Base-by-base conservation (phyloP, 176 grass and related monocot genomes). In the Avena eriantha region DNA sequence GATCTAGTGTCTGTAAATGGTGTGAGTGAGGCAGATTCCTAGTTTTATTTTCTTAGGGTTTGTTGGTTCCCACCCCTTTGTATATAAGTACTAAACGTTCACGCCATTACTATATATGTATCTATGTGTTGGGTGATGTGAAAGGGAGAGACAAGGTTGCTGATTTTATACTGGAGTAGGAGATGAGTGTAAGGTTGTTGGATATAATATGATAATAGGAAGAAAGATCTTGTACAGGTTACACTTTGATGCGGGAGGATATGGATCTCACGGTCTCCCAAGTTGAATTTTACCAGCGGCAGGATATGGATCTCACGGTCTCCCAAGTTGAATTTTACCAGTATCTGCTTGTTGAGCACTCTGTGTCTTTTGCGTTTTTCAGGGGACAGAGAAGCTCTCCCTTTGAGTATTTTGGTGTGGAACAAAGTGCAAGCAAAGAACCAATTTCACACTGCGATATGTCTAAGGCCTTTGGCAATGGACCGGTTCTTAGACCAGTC, bases 211-310 rank as follows among this genome's bases (percentile, higher is more conserved):
- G 10, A 26, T 48, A 73, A 2, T 47, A 23, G 43, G 70, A 73
- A 26, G 70, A 73, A 12, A 73, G n/a, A 73, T 73, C 35, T 71
- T 71, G 69, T 14, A n/a, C 69, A 72, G 10, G 22, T 72, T 22
- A 46, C 69, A 72, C 68, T n/a, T 10, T 71, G 36, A 22, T 71
- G 10, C 69, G 22, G 2, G 55, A 54, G 51, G 16, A 56, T 18
- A 56, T 56, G 18, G 54, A 18, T 70, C 34, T 16, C 66, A 69
- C 34, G 8, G 33, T 39, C 16, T 69, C 66, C 66, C 66, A 2
- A 69, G 66, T 33, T 66, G 16, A 67, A 8, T 54, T 69, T 5
- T 70, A 43, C 18, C 68, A 70, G 68, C 69, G 22, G 2, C 19
- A 54, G 51, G 16, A 56, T 18, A 56, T 56, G 18, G 54, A 18